phyloP scores from a whole-genome alignment of 2,329 filamentous ascomycete species.

The Fusarium sp. region DNA sequence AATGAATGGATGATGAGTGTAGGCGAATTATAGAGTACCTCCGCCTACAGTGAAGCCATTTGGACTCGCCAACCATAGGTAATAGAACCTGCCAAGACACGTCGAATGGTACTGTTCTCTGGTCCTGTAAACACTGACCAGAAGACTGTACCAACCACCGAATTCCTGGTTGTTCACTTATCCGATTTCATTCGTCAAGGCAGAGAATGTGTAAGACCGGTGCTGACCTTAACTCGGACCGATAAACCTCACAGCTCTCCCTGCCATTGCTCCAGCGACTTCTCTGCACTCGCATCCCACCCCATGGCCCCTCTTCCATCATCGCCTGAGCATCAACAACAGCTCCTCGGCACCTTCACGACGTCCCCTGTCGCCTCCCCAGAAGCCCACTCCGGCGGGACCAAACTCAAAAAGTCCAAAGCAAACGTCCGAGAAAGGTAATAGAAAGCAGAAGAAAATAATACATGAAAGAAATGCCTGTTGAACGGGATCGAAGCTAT shows the following conservation, averaged over 20 bases:
- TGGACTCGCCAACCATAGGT: slow-evolving; percentile 14
- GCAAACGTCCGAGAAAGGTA: slow-evolving; percentile 39
- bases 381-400: slow-evolving; percentile 51
- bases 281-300: slow-evolving; percentile 8
- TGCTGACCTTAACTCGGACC: slow-evolving; percentile 31
- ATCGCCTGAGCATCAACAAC: slow-evolving; percentile 18
- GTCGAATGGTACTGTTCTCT: slow-evolving; percentile 1
- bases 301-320: background rate
- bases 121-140: background rate
- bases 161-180: background rate
- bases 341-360: slow-evolving; percentile 5
- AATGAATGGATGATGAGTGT: slow-evolving; percentile 22
- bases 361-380: slow-evolving; percentile 51
- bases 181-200: slow-evolving; percentile 10
- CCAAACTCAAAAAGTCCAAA: slow-evolving; percentile 45
- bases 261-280: slow-evolving; percentile 13
- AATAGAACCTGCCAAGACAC: slow-evolving; percentile 5
- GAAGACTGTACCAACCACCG: background rate
- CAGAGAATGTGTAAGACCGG: slow-evolving; percentile 21
- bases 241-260: slow-evolving; percentile 6
- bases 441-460: slow-evolving; percentile 48
- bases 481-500: slow-evolving; percentile 50
- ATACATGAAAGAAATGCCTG: slow-evolving; percentile 47
- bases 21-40: slow-evolving; percentile 14
- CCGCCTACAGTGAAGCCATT: slow-evolving; percentile 12